Percentiles rank a stretch among this genome's conserved stretches.
Evolutionary conservation across 2,329 filamentous ascomycete genomes (phyloP).

Genomic region (Incumbomyces lentus): DNA sequence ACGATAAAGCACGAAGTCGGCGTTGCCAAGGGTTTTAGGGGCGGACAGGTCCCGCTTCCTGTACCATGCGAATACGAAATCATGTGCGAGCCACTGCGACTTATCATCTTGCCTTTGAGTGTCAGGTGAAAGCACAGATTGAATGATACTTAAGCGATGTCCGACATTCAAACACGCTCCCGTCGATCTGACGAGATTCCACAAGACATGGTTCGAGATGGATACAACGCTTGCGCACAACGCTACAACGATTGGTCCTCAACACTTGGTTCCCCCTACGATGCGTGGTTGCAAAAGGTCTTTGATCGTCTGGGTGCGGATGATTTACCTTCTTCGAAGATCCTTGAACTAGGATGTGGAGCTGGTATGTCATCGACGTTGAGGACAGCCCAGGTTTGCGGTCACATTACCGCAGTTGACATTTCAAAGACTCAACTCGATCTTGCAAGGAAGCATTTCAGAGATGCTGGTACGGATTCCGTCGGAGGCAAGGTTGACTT

Average conservation of each 20-base stretch:
- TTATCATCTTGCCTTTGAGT: too few relatives aligned
- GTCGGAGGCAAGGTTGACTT: conserved; percentile 20
- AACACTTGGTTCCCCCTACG: conserved; percentile 22
- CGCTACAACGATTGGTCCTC: conserved; percentile 30
- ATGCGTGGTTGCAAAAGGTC: conserved; percentile 25
- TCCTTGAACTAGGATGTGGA: conserved; percentile 35
- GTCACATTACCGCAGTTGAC: conserved; percentile 33
- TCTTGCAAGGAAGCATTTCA: conserved; percentile 22
- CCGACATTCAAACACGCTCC: not conserved
- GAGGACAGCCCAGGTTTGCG: conserved; percentile 11
- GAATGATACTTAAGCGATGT: too few relatives aligned
- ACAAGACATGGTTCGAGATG: conserved; percentile 4
- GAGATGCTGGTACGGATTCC: conserved; percentile 12
- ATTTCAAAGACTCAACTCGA: conserved; percentile 32
- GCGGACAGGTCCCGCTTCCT: too few relatives aligned
- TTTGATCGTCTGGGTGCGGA: conserved; percentile 15
- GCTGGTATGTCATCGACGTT: conserved; percentile 28
- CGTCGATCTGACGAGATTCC: not conserved
- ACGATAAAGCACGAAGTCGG: too few relatives aligned
- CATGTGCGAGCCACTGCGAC: too few relatives aligned
- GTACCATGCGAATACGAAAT: too few relatives aligned
- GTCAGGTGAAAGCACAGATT: too few relatives aligned
- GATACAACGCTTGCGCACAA: conserved; percentile 29
- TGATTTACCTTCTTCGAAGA: conserved; percentile 6
- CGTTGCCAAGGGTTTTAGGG: too few relatives aligned